Base-by-base conservation (phyloP, 1,284 basidiomycete genomes). In the Ganoderma sp. region DNA sequence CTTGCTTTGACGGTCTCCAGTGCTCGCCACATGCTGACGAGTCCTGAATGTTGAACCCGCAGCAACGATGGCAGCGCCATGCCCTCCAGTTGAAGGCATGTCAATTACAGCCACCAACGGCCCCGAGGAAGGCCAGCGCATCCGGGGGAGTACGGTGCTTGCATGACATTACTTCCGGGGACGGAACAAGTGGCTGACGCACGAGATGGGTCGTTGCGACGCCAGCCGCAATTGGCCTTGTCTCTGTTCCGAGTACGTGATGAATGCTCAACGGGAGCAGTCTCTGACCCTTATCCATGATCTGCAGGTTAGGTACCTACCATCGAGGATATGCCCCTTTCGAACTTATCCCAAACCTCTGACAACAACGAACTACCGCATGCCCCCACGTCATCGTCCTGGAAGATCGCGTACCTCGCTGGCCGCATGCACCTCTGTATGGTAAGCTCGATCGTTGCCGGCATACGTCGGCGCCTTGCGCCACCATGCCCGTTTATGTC, bases 311-410 rank as follows among this genome's bases (percentile, higher is more conserved):
- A 34, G 56, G 56, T 58, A 28, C 28, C 56, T 32, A 19, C 6
- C 34, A 22, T 58, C 56, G 32, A 58, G 56, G 56, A 58, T 58
- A 58, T 39, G 56, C 56, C 56, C 39, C 56, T 58, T 58, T 58
- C 39, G 56, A 34, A 58, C 56, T 58, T 58, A 58, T 58, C 56
- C 32, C 32, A 32, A n/a, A 39, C 17, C 28, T 54, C 32, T 32
- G 28, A 28, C 25, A 28, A 32, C 52, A 34, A 37, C 56, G 17
- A 37, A 9, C 34, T 7, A 19, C 9, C 45, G 45, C 45, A 6
- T n/a, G 45, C n/a, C 19, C 8, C 1, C 15, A 6, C 19, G 56
- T 28, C 19, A 34, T 32, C 34, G 28, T 58, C 19, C 15, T 37
- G 17, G 17, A 58, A 58, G 56, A 39, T 58, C 56, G 34, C n/a